Conservation (phyloP, 805 yeast species). For the Yamadazyma paraphyllophila region DNA sequence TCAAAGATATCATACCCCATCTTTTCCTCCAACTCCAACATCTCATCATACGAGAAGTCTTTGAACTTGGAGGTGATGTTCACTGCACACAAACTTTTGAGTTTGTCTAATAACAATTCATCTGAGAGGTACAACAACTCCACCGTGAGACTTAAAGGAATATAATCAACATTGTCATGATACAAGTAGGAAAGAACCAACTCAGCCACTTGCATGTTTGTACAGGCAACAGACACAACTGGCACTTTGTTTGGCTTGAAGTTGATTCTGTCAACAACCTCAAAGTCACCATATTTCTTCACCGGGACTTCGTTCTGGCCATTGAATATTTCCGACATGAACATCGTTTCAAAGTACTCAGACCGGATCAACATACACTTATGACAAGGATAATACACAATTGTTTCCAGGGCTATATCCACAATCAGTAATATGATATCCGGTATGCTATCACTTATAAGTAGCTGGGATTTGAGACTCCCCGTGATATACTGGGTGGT, state of each 20-base stretch:
- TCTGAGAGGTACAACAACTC: slow-evolving; percentile 63
- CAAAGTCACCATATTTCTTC: slow-evolving; percentile 15
- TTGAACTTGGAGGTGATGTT: slow-evolving; percentile 34
- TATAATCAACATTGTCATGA: slow-evolving; percentile 50
- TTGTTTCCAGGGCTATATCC: slow-evolving; percentile 23
- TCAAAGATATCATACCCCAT: slow-evolving; percentile 49
- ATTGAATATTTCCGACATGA: slow-evolving; percentile 43
- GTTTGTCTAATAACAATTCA: slow-evolving; percentile 54
- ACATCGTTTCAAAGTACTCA: slow-evolving; percentile 64
- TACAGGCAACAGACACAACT: slow-evolving; percentile 26
- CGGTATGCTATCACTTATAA: slow-evolving; percentile 30
- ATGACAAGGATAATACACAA: slow-evolving; percentile 59
- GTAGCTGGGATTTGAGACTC: slow-evolving; percentile 21
- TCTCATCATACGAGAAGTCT: slow-evolving; percentile 18
- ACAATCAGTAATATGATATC: slow-evolving; percentile 47
- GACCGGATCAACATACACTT: slow-evolving; percentile 58
- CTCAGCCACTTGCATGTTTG: slow-evolving; percentile 16
- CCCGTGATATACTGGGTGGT: slow-evolving; percentile 16
- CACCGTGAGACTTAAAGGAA: slow-evolving; percentile 50
- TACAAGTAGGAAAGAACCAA: slow-evolving; percentile 44
- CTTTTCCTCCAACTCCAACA: slow-evolving; percentile 17
- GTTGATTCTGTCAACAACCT: slow-evolving; percentile 18
- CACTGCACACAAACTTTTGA: slow-evolving; percentile 63
- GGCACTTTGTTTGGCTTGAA: slow-evolving; percentile 18
- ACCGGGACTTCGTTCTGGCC: slow-evolving; percentile 7